Evolutionary conservation across 2,329 filamentous ascomycete species (phyloP).

Genomic region (Phyllosticta citriasiana): DNA sequence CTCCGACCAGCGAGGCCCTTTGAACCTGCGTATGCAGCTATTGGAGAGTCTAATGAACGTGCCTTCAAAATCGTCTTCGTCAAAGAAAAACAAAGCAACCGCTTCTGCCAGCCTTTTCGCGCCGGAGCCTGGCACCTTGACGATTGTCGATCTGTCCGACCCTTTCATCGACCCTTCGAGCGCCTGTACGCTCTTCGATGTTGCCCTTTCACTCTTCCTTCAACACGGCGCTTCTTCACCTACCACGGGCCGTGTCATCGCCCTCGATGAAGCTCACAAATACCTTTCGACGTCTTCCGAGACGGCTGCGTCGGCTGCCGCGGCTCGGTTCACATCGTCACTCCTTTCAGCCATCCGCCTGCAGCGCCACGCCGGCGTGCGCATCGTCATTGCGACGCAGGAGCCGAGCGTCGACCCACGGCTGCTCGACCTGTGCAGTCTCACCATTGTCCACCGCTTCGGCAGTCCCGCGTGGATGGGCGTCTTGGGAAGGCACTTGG

Average conservation of each 20-base stretch:
- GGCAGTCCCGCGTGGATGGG: constrained; percentile 54
- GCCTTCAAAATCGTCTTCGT: background rate
- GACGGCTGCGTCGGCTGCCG: constrained; percentile 43
- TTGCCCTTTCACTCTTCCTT: constrained; percentile 57
- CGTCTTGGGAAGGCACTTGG: constrained; percentile 38
- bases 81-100: constrained; percentile 1
- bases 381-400: constrained; percentile 65
- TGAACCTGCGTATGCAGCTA: constrained; percentile 51
- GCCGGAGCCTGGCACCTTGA: constrained; percentile 41
- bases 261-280: constrained; percentile 72
- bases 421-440: constrained; percentile 60
- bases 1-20: constrained; percentile 41
- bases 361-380: constrained; percentile 58
- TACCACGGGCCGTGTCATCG: constrained; percentile 46
- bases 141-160: constrained; percentile 63
- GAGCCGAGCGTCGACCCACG: constrained; percentile 62
- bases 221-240: constrained; percentile 33
- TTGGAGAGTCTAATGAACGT: constrained; percentile 52
- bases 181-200: constrained; percentile 63
- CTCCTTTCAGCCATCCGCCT: constrained; percentile 55
- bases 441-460: constrained; percentile 66
- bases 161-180: constrained; percentile 57
- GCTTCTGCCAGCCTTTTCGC: constrained; percentile 13
- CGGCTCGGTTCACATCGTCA: constrained; percentile 48
- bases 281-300: constrained; percentile 33